Base-by-base conservation (phyloP, 148 eudicot species). In the Nepenthes mirabilis region DNA sequence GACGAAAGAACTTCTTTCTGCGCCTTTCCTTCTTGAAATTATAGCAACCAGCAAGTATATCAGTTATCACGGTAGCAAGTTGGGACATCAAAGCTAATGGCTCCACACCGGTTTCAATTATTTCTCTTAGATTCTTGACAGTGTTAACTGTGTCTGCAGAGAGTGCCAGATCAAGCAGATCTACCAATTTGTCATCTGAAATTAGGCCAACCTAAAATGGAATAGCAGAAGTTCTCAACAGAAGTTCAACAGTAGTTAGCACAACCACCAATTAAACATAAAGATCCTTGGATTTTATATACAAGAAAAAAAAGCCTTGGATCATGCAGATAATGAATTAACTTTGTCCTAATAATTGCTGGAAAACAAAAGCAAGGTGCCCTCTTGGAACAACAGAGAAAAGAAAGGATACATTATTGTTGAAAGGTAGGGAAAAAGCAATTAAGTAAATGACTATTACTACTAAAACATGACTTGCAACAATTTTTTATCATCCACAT, bases 61-160 rank as follows among this genome's bases (percentile, higher is more conserved):
- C 96, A 35, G 99, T 93, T 59, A 93, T 82, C 36, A 86, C 87
- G 36, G 99, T 88, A 56, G 99, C 99, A 74, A 88, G 82, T 72
- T 93, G 98, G 23, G 98, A 88, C 96, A 88, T 86, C 77, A 93
- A 75, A 43, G 91, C 83, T 61, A 93, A 68, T 60, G 98, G 96
- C 72, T 93, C 98, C 55, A 83, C 95, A 47, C 96, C 98, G 63
- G 85, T 83, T 77, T 82, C 91, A 86, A 82, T 86, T 58, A 93
- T 80, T 60, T 93, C 94, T 73, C 98, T 88, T 59, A 88, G 75
- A 75, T 77, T 82, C 65, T 88, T 93, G 54, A 93, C 95, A 14
- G 94, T 93, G 56, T 83, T 88, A 37, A 86, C 82, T 51, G 98
- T 88, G 73, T 93, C 96, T 12, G 96, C 98, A 57, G 96, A 88